Evolutionary conservation across 2,329 filamentous ascomycete species (phyloP).

Genomic region (Colletotrichum siamense): DNA sequence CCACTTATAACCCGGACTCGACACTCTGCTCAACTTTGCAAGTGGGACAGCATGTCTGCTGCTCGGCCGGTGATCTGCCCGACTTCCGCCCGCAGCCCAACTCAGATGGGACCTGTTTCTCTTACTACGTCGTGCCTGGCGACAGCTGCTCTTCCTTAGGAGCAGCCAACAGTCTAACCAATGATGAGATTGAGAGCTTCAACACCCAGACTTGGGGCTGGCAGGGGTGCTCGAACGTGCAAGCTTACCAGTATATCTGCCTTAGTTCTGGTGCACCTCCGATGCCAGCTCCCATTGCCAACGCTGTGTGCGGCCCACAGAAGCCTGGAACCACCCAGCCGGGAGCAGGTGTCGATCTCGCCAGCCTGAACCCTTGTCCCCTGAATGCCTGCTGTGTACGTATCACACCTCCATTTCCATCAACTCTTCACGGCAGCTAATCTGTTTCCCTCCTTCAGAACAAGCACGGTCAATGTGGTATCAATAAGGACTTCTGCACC

Average conservation of each 20-base stretch:
- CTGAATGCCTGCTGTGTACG: constrained; percentile 31
- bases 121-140: background rate
- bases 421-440: too few species aligned
- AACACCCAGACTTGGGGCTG: constrained; percentile 28
- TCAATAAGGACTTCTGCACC: constrained; percentile 46
- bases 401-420: too few species aligned
- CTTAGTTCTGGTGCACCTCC: constrained; percentile 26
- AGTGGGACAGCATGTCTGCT: background rate
- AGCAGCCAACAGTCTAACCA: background rate
- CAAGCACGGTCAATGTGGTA: constrained; percentile 50
- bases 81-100: background rate
- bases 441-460: constrained; percentile 6
- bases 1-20: too few species aligned
- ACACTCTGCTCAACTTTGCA: too few species aligned
- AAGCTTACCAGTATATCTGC: constrained; percentile 23
- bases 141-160: background rate
- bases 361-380: constrained; percentile 32
- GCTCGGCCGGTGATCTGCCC: background rate
- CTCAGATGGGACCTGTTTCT: background rate
- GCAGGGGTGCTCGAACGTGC: constrained; percentile 24
- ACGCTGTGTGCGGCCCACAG: constrained; percentile 28
- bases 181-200: background rate
- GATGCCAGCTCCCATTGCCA: constrained; percentile 22
- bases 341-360: background rate
- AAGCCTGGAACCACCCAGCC: background rate